Evolutionary conservation across 257 asterid genomes (phyloP).

Genomic region (Cynanchum wilfordii): DNA sequence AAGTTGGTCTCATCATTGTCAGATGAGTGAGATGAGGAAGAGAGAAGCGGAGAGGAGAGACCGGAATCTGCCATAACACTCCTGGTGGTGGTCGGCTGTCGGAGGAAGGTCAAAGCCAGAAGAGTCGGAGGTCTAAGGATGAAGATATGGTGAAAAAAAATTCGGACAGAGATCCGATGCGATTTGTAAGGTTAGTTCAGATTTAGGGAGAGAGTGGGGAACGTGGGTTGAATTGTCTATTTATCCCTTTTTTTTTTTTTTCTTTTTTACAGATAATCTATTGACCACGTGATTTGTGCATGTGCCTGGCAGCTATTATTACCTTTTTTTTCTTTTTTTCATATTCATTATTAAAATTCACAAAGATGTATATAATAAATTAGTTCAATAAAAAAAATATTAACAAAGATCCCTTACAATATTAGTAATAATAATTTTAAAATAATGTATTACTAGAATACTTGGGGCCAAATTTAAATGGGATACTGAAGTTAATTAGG

Average conservation of each 20-base stretch:
- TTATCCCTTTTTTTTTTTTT: too few relatives aligned
- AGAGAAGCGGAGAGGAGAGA: constrained; percentile 56
- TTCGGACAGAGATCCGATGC: constrained; percentile 15
- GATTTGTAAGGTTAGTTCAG: not conserved
- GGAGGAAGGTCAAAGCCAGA: not conserved
- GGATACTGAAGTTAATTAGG: too few relatives aligned
- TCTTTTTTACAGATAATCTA: too few relatives aligned
- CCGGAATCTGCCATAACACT: constrained; percentile 34
- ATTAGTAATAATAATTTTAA: too few relatives aligned
- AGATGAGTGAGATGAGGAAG: constrained; percentile 21
- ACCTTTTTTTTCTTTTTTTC: too few relatives aligned
- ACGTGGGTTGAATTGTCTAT: too few relatives aligned
- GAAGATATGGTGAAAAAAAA: not conserved
- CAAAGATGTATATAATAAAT: too few relatives aligned
- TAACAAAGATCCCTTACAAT: too few relatives aligned
- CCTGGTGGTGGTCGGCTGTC: constrained; percentile 20
- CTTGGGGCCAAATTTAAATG: too few relatives aligned
- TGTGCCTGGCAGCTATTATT: not conserved
- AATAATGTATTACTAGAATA: too few relatives aligned
- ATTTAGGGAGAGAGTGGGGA: not conserved
- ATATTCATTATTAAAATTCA: too few relatives aligned
- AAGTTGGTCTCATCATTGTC: constrained; percentile 29
- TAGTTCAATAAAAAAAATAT: too few relatives aligned
- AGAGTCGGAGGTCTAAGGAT: not conserved
- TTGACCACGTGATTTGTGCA: not conserved